A percentile compares a stretch with the other conserved stretches of the same genome.
Evolutionary conservation across 2,329 filamentous ascomycete species (phyloP).

Genomic region (Helminthosporium solani): DNA sequence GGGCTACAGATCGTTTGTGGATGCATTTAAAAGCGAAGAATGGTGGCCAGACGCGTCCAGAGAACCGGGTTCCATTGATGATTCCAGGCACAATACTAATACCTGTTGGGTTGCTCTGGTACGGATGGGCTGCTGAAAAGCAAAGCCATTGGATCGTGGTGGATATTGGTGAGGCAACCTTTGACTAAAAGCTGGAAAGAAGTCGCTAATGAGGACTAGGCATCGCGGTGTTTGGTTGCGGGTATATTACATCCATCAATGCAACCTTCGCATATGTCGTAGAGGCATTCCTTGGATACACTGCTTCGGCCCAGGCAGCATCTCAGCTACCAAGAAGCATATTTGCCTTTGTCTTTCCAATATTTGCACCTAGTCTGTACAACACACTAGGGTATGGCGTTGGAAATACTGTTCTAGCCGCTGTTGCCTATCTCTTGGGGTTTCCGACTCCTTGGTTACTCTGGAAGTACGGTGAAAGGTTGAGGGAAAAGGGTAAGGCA

Average conservation of each 20-base stretch:
- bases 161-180: slow-evolving; percentile 45
- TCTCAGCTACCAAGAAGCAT: slow-evolving; percentile 17
- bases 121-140: slow-evolving; percentile 56
- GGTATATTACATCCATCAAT: slow-evolving; percentile 35
- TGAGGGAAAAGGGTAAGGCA: slow-evolving; percentile 41
- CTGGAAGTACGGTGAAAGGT: slow-evolving; percentile 48
- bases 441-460: slow-evolving; percentile 48
- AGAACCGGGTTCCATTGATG: slow-evolving; percentile 23
- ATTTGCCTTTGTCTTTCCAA: slow-evolving; percentile 36
- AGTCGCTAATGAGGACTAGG: slow-evolving; percentile 1
- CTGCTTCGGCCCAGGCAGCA: slow-evolving; percentile 60
- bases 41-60: slow-evolving; percentile 14
- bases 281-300: slow-evolving; percentile 58
- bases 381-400: slow-evolving; percentile 36
- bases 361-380: slow-evolving; percentile 39
- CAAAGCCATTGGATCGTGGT: slow-evolving; percentile 55
- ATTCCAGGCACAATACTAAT: slow-evolving; percentile 22
- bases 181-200: background rate
- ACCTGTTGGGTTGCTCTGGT: slow-evolving; percentile 42
- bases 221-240: slow-evolving; percentile 48
- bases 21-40: slow-evolving; percentile 11
- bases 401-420: slow-evolving; percentile 31
- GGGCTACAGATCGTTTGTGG: slow-evolving; percentile 51
- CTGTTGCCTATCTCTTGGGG: slow-evolving; percentile 23
- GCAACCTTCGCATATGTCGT: slow-evolving; percentile 60